Base-by-base conservation (phyloP, 2,329 filamentous ascomycete species). In the Monosporascus ibericus region DNA sequence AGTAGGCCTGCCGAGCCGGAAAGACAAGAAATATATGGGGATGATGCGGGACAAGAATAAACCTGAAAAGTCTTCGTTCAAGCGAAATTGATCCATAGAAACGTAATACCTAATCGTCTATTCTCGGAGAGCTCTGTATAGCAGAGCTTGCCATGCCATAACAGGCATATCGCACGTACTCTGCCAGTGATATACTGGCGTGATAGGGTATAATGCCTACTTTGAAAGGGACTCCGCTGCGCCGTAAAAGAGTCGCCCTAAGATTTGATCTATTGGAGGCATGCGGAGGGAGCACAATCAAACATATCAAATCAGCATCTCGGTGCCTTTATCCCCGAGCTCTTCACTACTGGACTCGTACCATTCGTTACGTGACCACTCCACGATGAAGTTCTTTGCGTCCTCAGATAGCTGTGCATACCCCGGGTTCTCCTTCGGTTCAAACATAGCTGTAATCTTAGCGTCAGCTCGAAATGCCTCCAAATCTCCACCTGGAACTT, bases 401-500 rank as follows among this genome's bases (percentile, higher is more conserved):
- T 84, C 76, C 48, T 83, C 77, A n/a, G 81, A 73, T 66, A 94
- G 75, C 51, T 75, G 76, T 55, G 82, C 80, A 62, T 90, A 92
- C 1, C 82, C 87, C 1, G 88, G 86, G 61, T 94, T 92, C 44
- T 84, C 78, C 55, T 76, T 77, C 1, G 83, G 77, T 49, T 85
- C 84, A 60, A 94, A 94, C 87, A 94, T 88, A 52, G 72, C 82
- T 85, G 51, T 22, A 11, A 27, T 18, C 30, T 15, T 50, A 27
- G 24, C 46, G 49, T 56, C 42, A 48, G 39, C 30, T 27, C 42
- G 3, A 22, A 80, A 62, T 90, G 92, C 1, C 82, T 86, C 1
- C 88, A 85, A 61, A 94, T 92, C 44, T 84, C 78, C 55, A 76
- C 77, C 1, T 82, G 76, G 49, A 84, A 84, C 60, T 94, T 94